These are phyloP conservation scores for Chenopodium album DNA, from an alignment of 148 eudicot species.

Conservation along the genomic window DNA sequence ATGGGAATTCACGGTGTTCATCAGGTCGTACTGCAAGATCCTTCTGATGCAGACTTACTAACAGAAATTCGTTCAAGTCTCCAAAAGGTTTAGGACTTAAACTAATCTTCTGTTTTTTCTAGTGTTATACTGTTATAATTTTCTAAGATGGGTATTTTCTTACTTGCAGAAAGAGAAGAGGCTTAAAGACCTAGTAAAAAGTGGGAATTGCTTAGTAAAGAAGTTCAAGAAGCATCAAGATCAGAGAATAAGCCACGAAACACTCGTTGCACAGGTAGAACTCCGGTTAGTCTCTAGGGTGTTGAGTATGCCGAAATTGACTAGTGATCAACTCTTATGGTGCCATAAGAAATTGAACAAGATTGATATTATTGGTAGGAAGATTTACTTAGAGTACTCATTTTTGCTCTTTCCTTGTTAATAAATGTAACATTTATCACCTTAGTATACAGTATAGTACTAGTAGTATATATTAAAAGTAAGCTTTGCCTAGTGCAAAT, in stretches of 20 bases:
- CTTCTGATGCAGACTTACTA: slow-evolving; percentile 50
- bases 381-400: slow-evolving; percentile 56
- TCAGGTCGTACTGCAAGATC: slow-evolving; percentile 39
- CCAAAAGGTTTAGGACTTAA: slow-evolving; percentile 51
- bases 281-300: slow-evolving; percentile 69
- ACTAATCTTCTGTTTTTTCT: background rate
- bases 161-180: slow-evolving; percentile 74
- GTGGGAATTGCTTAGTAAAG: slow-evolving; percentile 76
- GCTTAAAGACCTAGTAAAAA: slow-evolving; percentile 64
- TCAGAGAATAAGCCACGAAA: slow-evolving; percentile 28
- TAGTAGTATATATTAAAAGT: too few species aligned
- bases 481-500: slow-evolving; percentile 14
- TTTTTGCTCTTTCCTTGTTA: slow-evolving; percentile 78
- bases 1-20: slow-evolving; percentile 44
- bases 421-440: background rate
- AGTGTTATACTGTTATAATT: background rate
- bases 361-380: slow-evolving; percentile 47
- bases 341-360: slow-evolving; percentile 64
- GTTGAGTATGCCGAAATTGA: slow-evolving; percentile 50
- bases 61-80: slow-evolving; percentile 45
- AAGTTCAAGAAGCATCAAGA: slow-evolving; percentile 69
- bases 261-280: slow-evolving; percentile 61
- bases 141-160: background rate
- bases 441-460: background rate
- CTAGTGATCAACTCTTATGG: slow-evolving; percentile 72